phyloP scores from a whole-genome alignment of 768 basidiomycete species.

The Sarcodon aspratus region DNA sequence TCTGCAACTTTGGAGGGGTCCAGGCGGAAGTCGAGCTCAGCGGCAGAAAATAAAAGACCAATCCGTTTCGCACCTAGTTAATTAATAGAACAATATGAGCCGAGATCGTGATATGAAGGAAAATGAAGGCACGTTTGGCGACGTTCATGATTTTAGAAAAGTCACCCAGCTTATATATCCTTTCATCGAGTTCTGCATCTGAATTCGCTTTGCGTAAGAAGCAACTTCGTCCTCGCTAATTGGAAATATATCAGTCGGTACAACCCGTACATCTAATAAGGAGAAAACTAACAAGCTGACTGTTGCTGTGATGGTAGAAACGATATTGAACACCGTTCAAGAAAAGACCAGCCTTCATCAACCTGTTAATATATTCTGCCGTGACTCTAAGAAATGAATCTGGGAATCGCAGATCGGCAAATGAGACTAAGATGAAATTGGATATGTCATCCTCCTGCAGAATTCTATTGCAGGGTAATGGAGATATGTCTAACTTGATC shows the following conservation, averaged over 20 bases:
- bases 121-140: slow-evolving; percentile 39
- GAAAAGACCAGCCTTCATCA: slow-evolving; percentile 44
- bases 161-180: slow-evolving; percentile 47
- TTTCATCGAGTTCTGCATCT: slow-evolving; percentile 45
- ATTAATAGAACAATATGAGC: not conserved
- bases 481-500: slow-evolving; percentile 37
- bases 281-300: slow-evolving; percentile 42
- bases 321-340: slow-evolving; percentile 51
- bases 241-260: not conserved
- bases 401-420: slow-evolving; percentile 42
- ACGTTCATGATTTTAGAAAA: slow-evolving; percentile 50
- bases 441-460: slow-evolving; percentile 42
- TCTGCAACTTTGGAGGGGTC: slow-evolving; percentile 38
- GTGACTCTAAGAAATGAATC: slow-evolving; percentile 35
- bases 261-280: not conserved
- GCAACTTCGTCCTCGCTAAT: slow-evolving; percentile 49
- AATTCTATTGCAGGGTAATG: slow-evolving; percentile 48
- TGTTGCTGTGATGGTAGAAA: slow-evolving; percentile 65
- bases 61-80: slow-evolving; percentile 54
- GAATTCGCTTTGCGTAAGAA: slow-evolving; percentile 43
- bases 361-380: slow-evolving; percentile 42
- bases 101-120: not conserved
- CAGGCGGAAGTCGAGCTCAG: slow-evolving; percentile 44
- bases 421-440: slow-evolving; percentile 46
- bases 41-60: slow-evolving; percentile 54